Conservation (phyloP, 306 rosid species). For the Prinsepia uniflora region DNA sequence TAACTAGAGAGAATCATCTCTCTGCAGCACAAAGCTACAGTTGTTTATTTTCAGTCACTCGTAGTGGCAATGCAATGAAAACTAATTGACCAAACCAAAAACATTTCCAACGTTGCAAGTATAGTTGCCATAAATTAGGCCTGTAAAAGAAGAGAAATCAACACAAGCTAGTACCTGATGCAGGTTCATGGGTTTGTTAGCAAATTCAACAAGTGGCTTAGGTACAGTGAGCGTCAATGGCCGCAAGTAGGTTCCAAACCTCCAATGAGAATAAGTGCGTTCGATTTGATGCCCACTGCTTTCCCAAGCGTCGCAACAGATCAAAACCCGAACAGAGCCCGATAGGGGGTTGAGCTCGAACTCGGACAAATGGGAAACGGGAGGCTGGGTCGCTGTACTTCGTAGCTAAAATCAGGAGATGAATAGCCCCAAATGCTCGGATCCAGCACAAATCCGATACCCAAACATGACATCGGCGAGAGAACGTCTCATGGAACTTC, state of each 20-base stretch:
- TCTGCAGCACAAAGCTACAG: no score
- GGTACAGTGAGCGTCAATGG: conserved; percentile 98
- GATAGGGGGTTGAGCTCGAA: conserved; percentile 26
- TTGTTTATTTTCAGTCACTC: no score
- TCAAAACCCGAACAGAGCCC: conserved; percentile 25
- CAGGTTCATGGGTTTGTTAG: conserved; percentile 97
- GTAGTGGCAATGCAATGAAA: not conserved
- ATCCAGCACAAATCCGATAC: no score
- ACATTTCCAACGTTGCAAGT: not conserved
- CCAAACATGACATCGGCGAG: no score
- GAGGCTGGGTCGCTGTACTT: no score
- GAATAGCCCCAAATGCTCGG: no score
- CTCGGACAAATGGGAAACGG: conserved; percentile 25
- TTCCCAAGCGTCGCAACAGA: conserved; percentile 47
- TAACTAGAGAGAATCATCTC: no score
- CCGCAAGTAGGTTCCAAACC: conserved; percentile 99
- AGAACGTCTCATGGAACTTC: no score
- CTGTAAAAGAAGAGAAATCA: not conserved
- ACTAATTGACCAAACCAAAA: not conserved
- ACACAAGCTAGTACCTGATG: conserved; percentile 63
- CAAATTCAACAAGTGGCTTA: conserved; percentile 99
- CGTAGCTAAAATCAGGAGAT: no score
- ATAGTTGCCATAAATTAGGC: not conserved
- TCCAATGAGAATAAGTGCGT: conserved; percentile 95
- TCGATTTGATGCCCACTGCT: conserved; percentile 54